These are phyloP conservation scores for Yamagishiella unicocca DNA, from an alignment of 139 green algal species.

Conservation along the genomic window DNA sequence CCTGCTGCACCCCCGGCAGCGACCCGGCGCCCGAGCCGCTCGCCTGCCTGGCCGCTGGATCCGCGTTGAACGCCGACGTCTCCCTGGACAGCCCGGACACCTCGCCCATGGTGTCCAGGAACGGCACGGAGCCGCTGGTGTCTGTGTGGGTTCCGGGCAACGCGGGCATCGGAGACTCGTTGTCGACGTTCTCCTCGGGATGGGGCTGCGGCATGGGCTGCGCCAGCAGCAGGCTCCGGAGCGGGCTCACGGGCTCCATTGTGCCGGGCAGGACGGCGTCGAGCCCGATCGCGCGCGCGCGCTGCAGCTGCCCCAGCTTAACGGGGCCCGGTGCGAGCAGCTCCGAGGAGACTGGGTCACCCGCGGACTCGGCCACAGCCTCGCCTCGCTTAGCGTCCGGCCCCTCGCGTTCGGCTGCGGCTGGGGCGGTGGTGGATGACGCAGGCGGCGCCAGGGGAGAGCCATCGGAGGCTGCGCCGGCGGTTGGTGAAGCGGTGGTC, in stretches of 20 bases:
- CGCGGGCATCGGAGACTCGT: background rate
- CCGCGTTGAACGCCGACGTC: background rate
- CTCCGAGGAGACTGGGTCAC: background rate
- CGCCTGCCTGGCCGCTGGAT: background rate
- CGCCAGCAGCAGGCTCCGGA: background rate
- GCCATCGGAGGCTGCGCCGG: too few relatives aligned
- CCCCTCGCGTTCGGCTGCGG: too few relatives aligned
- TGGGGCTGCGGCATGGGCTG: constrained; percentile 1
- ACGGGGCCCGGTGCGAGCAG: background rate
- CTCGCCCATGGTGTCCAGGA: background rate
- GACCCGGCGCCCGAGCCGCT: background rate
- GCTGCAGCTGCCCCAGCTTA: background rate
- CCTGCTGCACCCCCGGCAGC: background rate
- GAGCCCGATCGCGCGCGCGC: background rate
- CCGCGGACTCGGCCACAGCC: constrained; percentile 5
- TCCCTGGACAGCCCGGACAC: background rate
- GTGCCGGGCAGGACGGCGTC: too few relatives aligned
- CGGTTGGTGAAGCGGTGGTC: too few relatives aligned
- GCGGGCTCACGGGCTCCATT: background rate
- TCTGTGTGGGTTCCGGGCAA: background rate
- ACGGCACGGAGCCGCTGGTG: constrained; percentile 8
- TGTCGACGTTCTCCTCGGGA: background rate
- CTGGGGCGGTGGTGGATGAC: too few relatives aligned
- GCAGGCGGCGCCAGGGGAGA: too few relatives aligned
- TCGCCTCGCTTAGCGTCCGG: background rate